A percentile compares a stretch with the other conserved stretches of the same genome.
Conservation (phyloP, 202 grass and related monocot species). For the Panicum hallii region DNA sequence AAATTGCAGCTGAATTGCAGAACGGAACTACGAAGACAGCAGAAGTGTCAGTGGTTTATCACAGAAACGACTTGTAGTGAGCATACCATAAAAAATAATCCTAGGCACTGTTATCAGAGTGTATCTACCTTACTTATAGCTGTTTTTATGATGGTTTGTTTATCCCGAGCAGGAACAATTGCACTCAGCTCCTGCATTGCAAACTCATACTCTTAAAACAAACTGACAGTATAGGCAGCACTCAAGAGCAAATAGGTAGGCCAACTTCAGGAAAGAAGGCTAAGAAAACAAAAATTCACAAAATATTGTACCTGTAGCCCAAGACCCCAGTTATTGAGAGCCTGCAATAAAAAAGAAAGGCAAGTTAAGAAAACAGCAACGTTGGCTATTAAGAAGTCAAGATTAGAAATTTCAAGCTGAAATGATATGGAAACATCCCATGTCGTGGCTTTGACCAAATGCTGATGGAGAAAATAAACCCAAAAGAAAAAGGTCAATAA, state of each 20-base stretch:
- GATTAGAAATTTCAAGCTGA: constrained; percentile 30
- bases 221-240: constrained; percentile 14
- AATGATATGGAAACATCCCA: constrained; percentile 17
- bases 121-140: constrained; percentile 96
- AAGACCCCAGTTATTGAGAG: constrained; percentile 99
- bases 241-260: constrained; percentile 41
- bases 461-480: constrained; percentile 2
- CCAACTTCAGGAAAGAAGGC: constrained; percentile 34
- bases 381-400: constrained; percentile 4
- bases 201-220: constrained; percentile 43
- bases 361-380: constrained; percentile 36
- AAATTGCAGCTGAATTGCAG: constrained; percentile 96
- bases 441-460: constrained; percentile 21
- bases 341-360: constrained; percentile 57
- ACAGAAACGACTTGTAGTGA: constrained; percentile 16
- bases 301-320: constrained; percentile 79
- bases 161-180: constrained; percentile 94
- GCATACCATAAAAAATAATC: constrained; percentile 21
- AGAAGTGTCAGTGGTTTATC: constrained; percentile 27
- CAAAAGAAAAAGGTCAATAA: not conserved
- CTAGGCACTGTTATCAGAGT: constrained; percentile 20
- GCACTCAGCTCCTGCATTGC: constrained; percentile 90
- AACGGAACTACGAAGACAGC: constrained; percentile 78
- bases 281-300: constrained; percentile 39
- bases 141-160: constrained; percentile 95